phyloP scores from a whole-genome alignment of 2,329 filamentous ascomycete genomes.

The Blastomyces silverae region DNA sequence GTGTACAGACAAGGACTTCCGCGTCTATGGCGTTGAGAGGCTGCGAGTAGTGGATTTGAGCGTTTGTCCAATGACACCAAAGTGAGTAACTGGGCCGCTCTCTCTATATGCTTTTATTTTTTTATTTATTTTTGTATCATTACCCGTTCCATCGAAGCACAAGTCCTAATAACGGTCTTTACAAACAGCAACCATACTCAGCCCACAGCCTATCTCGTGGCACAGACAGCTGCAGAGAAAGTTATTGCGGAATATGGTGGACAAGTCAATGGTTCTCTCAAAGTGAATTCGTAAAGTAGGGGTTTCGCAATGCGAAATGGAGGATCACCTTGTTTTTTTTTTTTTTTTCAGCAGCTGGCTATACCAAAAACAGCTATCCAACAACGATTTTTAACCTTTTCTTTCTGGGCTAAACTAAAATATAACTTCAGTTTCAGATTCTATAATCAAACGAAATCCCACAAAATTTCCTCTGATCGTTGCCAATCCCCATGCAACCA shows the following conservation, averaged over 20 bases:
- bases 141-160: neutral
- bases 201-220: slow-evolving; percentile 45
- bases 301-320: neutral
- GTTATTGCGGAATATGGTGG: slow-evolving; percentile 9
- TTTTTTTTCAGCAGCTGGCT: too few relatives aligned
- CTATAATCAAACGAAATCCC: too few relatives aligned
- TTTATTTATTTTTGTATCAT: neutral
- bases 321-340: too few relatives aligned
- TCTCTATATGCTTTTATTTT: neutral
- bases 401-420: too few relatives aligned
- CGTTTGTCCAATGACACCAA: slow-evolving; percentile 16
- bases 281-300: neutral
- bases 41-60: slow-evolving; percentile 17
- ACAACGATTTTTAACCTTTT: too few relatives aligned
- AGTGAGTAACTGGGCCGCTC: neutral
- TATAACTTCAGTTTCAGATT: too few relatives aligned
- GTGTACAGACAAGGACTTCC: slow-evolving; percentile 15
- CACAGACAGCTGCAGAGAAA: slow-evolving; percentile 44
- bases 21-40: slow-evolving; percentile 16
- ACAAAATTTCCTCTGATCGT: too few relatives aligned
- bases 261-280: neutral
- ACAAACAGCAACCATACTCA: slow-evolving; percentile 42
- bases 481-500: too few relatives aligned
- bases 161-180: neutral
- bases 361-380: too few relatives aligned